phyloP scores from a whole-genome alignment of 2,329 filamentous ascomycete genomes.

The Ceratocystis ficicola region DNA sequence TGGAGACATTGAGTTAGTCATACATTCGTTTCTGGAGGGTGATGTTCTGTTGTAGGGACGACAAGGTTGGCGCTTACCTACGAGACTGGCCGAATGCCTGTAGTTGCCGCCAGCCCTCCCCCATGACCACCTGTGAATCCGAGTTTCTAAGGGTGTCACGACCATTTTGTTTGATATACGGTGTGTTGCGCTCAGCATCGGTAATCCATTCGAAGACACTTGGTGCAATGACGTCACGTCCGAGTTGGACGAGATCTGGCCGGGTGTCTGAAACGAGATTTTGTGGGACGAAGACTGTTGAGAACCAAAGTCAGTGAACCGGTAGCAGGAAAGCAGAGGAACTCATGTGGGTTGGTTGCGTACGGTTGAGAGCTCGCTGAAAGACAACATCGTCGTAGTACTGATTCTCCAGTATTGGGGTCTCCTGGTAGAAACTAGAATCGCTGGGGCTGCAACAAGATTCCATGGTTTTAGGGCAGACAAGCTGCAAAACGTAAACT shows the following conservation, averaged over 20 bases:
- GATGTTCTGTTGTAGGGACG: too few species aligned
- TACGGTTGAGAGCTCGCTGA: slow-evolving; percentile 41
- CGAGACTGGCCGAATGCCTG: slow-evolving; percentile 47
- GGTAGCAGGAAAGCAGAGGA: background rate
- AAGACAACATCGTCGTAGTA: slow-evolving; percentile 44
- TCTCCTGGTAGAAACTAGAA: slow-evolving; percentile 45
- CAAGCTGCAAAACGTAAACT: too few species aligned
- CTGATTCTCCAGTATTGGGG: slow-evolving; percentile 42
- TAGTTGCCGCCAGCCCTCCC: slow-evolving; percentile 53
- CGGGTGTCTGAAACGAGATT: slow-evolving; percentile 32
- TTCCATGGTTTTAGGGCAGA: background rate
- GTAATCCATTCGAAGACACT: slow-evolving; percentile 45
- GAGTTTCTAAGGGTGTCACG: slow-evolving; percentile 51
- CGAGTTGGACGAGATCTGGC: slow-evolving; percentile 38
- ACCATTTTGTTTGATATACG: slow-evolving; percentile 44
- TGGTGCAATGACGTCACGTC: slow-evolving; percentile 41
- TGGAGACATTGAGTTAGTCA: slow-evolving; percentile 24
- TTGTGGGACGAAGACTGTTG: slow-evolving; percentile 39
- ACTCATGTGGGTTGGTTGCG: slow-evolving; percentile 21
- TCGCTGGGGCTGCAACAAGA: slow-evolving; percentile 28
- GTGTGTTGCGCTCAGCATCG: slow-evolving; percentile 54
- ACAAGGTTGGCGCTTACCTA: slow-evolving; percentile 31
- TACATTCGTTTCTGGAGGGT: background rate
- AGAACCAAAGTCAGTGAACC: slow-evolving; percentile 1
- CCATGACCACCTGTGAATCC: slow-evolving; percentile 47